phyloP scores from a whole-genome alignment of 139 green algal species.

The Ettlia oleoabundans region DNA sequence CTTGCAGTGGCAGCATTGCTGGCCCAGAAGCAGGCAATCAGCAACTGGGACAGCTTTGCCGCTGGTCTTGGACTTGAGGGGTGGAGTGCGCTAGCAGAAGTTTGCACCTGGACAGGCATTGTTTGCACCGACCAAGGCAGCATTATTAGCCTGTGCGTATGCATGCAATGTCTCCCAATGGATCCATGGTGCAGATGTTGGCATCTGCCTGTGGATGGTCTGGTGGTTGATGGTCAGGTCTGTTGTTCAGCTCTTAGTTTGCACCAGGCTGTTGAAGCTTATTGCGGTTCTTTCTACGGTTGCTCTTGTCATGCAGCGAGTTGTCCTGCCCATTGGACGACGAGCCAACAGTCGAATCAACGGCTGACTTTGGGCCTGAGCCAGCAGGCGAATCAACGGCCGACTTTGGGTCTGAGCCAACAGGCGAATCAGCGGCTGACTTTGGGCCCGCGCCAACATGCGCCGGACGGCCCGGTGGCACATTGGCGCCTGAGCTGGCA shows the following conservation, averaged over 20 bases:
- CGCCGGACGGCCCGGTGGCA: background rate
- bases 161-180: too few species aligned
- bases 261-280: background rate
- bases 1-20: background rate
- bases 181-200: too few species aligned
- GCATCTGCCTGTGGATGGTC: background rate
- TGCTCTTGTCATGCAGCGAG: too few species aligned
- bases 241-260: too few species aligned
- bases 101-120: background rate
- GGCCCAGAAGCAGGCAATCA: conserved; percentile 8
- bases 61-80: background rate
- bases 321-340: background rate
- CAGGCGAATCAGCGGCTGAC: background rate
- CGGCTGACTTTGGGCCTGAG: background rate
- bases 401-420: background rate
- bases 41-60: conserved; percentile 3
- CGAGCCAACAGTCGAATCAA: background rate
- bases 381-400: background rate
- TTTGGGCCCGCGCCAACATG: background rate
- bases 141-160: background rate
- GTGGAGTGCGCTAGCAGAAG: background rate
- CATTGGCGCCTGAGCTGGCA: background rate
- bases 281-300: too few species aligned
- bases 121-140: background rate
- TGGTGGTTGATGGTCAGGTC: too few species aligned